Conservation (phyloP, 441 rosid genomes). For the Euphorbia schlechtendalii region DNA sequence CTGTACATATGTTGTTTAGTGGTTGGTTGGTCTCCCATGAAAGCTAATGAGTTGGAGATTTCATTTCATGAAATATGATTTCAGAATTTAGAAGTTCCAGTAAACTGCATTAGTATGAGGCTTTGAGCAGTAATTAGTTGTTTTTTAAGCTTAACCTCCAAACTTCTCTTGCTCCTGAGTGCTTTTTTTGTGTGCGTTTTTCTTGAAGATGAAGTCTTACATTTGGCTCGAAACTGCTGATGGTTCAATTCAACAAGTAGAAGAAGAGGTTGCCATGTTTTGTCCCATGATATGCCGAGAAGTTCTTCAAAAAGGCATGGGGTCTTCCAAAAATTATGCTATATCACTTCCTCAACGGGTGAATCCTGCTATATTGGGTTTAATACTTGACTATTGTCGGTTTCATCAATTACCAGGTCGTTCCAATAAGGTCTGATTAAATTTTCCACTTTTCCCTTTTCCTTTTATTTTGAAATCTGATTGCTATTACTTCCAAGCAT, state of each 20-base stretch:
- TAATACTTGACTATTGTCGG: conserved; percentile 60
- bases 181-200: conserved; percentile 7
- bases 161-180: background rate
- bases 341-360: conserved; percentile 62
- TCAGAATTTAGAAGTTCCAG: background rate
- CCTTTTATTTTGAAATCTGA: background rate
- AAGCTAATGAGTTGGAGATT: too few species aligned
- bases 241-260: conserved; percentile 68
- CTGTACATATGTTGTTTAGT: background rate
- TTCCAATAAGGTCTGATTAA: conserved; percentile 51
- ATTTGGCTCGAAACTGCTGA: conserved; percentile 68
- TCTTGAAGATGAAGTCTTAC: conserved; percentile 52
- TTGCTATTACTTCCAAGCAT: background rate
- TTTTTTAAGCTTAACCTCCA: conserved; percentile 3
- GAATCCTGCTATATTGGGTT: conserved; percentile 48
- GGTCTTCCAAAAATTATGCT: conserved; percentile 59
- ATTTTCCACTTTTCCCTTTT: background rate
- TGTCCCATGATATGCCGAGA: conserved; percentile 62
- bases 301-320: conserved; percentile 49
- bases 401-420: conserved; percentile 66
- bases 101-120: background rate
- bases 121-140: background rate
- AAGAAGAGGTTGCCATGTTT: conserved; percentile 72
- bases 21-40: background rate
- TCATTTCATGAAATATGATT: background rate